Evolutionary conservation across 2,329 filamentous ascomycete species (phyloP).

Genomic region (Epichloe elymi): DNA sequence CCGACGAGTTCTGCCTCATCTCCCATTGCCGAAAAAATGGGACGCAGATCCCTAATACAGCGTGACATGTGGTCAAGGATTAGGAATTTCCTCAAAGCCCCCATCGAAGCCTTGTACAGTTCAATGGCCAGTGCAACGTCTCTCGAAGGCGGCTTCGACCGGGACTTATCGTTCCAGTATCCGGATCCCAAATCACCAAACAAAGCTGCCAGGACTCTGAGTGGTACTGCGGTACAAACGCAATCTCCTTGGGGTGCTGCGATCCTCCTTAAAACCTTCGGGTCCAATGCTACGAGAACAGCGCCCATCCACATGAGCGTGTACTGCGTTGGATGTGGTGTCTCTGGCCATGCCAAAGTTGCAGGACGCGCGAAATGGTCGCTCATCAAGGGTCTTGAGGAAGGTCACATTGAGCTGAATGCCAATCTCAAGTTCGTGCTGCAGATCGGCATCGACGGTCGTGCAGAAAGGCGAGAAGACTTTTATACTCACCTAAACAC

Average conservation of each 20-base stretch:
- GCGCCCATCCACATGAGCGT: not conserved
- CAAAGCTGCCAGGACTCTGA: not conserved
- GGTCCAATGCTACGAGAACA: not conserved
- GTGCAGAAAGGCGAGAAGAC: conserved; percentile 10
- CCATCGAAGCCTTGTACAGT: not conserved
- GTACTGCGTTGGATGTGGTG: conserved; percentile 5
- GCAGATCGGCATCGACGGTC: conserved; percentile 19
- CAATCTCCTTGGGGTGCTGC: conserved; percentile 4
- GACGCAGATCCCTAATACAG: conserved; percentile 2
- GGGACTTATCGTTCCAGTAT: conserved; percentile 10
- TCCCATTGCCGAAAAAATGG: not conserved
- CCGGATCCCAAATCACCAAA: conserved; percentile 6
- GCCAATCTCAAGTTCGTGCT: conserved; percentile 11
- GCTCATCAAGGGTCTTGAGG: conserved; percentile 9
- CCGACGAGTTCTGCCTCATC: not conserved
- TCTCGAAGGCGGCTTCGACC: conserved; percentile 7
- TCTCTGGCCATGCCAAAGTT: conserved; percentile 1
- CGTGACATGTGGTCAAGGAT: conserved; percentile 4
- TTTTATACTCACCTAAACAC: conserved; percentile 12
- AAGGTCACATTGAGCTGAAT: conserved; percentile 9
- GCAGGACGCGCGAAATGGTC: conserved; percentile 5
- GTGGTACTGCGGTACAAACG: not conserved
- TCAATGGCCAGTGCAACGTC: conserved; percentile 1
- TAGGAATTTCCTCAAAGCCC: not conserved
- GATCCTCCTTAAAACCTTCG: conserved; percentile 2